Base-by-base conservation (phyloP, 2,329 filamentous ascomycete species). In the Lasiodiplodia sp. region DNA sequence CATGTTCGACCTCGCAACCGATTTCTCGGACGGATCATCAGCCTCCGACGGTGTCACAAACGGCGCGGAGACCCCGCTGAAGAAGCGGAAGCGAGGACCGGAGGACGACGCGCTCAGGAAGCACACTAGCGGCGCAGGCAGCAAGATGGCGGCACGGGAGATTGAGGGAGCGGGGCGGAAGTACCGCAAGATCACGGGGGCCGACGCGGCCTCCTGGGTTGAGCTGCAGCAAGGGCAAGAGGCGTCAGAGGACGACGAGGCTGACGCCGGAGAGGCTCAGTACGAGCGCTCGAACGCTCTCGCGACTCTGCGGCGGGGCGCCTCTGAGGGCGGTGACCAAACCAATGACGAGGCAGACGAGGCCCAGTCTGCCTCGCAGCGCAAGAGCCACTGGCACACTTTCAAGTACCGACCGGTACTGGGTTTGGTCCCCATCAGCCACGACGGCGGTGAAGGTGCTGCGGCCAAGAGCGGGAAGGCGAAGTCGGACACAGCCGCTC, bases 341-440 rank as follows among this genome's bases (percentile, higher is more conserved):
- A 68, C 70, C n/a, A 40, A 71, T 69, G 28, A 69, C 66, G 55
- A 69, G 37, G 56, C 58, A 66, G 49, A 60, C 56, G 40, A 21
- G 31, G 53, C 18, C 31, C 68, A 66, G 67, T 44, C 40, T 14
- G 51, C 73, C 76, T 25, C 79, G 80, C 65, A 51, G 38, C 69
- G 60, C 51, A 62, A 65, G 58, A 58, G 37, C 44, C 87, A 84
- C 82, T 98, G 94, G 93, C 88, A 90, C 77, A 97, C 94, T 5
- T 94, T 92, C 85, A 96, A 97, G 80, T 99, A 98, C 81, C 87
- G 94, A 69, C 92, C 94, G n/a, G 94, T 99, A 73, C 84, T 99
- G 70, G 96, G 94, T 5, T 86, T 91, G 55, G 85, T 89, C 23
- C 85, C 87, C 21, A 79, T 91, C 38, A 83, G 81, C 25, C 74